phyloP scores from a whole-genome alignment of 2,329 filamentous ascomycete genomes.

The Lecanicillium sp. region DNA sequence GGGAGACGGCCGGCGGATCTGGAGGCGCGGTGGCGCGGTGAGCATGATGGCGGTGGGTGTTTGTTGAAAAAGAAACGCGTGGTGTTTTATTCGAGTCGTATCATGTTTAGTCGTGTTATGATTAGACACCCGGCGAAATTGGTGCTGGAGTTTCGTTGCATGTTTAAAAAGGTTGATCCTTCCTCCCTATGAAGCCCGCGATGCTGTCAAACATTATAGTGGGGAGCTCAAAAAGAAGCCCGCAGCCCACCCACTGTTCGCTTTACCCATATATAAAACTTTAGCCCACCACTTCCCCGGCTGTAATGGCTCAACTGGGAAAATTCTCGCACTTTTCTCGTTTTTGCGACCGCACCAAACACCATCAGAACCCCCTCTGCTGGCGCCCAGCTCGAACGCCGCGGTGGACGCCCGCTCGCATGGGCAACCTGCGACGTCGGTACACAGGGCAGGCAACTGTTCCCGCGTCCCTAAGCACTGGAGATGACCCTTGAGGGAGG shows the following conservation, averaged over 20 bases:
- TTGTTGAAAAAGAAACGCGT: not conserved
- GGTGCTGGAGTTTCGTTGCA: too few relatives aligned
- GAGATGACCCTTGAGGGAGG: constrained; percentile 65
- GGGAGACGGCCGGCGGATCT: constrained; percentile 64
- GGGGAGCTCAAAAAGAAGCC: too few relatives aligned
- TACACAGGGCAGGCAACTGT: constrained; percentile 23
- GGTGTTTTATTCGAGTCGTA: too few relatives aligned
- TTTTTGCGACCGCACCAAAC: constrained; percentile 42
- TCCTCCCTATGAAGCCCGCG: too few relatives aligned
- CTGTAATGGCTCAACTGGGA: constrained; percentile 61
- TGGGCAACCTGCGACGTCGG: constrained; percentile 61
- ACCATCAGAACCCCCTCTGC: constrained; percentile 48
- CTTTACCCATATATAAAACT: constrained; percentile 22
- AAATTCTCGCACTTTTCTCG: constrained; percentile 49
- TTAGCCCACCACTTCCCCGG: constrained; percentile 23
- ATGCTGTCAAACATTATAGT: too few relatives aligned
- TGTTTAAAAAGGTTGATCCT: too few relatives aligned
- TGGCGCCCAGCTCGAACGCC: constrained; percentile 63
- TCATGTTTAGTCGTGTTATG: too few relatives aligned
- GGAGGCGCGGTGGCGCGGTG: constrained; percentile 53
- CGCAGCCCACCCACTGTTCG: too few relatives aligned
- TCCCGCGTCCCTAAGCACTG: constrained; percentile 58
- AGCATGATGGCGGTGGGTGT: constrained; percentile 46
- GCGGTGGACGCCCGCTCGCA: constrained; percentile 61
- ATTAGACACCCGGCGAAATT: too few relatives aligned